phyloP scores from a whole-genome alignment of 768 basidiomycete genomes.

The Termitomyces sp. region DNA sequence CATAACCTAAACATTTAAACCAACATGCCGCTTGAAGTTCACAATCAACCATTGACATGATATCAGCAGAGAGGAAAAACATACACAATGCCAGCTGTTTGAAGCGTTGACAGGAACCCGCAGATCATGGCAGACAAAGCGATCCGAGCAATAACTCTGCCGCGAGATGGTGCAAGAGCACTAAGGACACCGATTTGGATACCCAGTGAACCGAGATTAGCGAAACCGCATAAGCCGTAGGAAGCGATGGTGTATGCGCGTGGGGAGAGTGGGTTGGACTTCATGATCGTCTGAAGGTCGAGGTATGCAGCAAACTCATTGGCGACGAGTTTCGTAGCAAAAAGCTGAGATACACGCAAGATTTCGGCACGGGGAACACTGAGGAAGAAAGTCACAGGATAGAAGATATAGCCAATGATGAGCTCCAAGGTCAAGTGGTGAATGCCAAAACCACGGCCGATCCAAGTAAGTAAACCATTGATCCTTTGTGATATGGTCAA shows the following conservation, averaged over 20 bases:
- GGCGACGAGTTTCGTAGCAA: constrained; percentile 84
- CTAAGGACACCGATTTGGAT: constrained; percentile 64
- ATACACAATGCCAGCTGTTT: constrained; percentile 25
- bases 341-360: constrained; percentile 70
- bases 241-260: constrained; percentile 82
- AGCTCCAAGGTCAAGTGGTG: constrained; percentile 80
- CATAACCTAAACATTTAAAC: constrained; percentile 5
- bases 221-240: constrained; percentile 90
- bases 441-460: constrained; percentile 83
- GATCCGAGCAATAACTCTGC: constrained; percentile 65
- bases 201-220: constrained; percentile 81
- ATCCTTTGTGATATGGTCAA: constrained; percentile 27
- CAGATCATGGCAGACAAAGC: constrained; percentile 50
- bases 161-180: constrained; percentile 47
- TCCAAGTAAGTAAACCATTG: constrained; percentile 86
- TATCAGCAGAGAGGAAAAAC: constrained; percentile 4
- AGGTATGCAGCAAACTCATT: constrained; percentile 84
- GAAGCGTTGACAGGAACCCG: constrained; percentile 33
- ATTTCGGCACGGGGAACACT: constrained; percentile 83
- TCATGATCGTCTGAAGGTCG: constrained; percentile 48
- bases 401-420: constrained; percentile 82
- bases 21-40: constrained; percentile 17
- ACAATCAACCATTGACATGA: constrained; percentile 11
- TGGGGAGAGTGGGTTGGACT: constrained; percentile 51
- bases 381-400: constrained; percentile 80